Evolutionary conservation across 345 rosid species (phyloP), one percentile per base, ranked within the genome.

Genomic region (Psidium friedrichsthalianum): DNA sequence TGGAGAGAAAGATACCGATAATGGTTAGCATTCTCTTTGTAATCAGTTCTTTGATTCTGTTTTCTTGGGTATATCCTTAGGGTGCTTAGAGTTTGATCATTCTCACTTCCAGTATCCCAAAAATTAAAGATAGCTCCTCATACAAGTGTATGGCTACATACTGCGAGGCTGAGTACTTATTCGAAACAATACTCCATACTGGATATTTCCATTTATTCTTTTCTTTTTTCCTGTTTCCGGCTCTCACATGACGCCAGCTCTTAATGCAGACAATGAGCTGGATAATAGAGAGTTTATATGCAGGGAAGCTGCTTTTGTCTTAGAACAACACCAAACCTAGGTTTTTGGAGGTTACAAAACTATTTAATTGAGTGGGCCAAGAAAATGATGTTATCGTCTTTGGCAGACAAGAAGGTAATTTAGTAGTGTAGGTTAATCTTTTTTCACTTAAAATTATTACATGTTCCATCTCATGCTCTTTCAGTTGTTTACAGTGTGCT

Each of bases 1-100:
- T 58, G 12, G 97, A 94, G 87, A 91, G 89, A 88, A 88, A 90
- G 83, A 91, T 93, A 87, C 90, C 94, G 27, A 56, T 93, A 89
- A 83, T 92, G 93, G 95, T 91, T 74, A 57, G 91, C 89, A 59
- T 56, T 56, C 80, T 69, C 24, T 8, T 69, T 36, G 47, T 42
- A 69, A 69, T 52, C 20, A 52, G 42, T 24, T 24, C 6, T 81
- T 49, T 6, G 32, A 81, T 81, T 81, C 55, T 47, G 29, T 13
- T 81, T 47, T 52, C 55, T 47, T 49, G 21, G 25, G 20, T 14
- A 15, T 13, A 49, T 47, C 83, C 83, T 36, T 36, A 36, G 47
- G 78, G 6, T 69, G 24, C 80, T 69, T 69, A 69, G 14, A 69
- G 25, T 13, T 36, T 24, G 22, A 69, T 69, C 80, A 18, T 69